Evolutionary conservation across 352 stramenopile species (phyloP).

Genomic region (Phytophthora aleatoria): DNA sequence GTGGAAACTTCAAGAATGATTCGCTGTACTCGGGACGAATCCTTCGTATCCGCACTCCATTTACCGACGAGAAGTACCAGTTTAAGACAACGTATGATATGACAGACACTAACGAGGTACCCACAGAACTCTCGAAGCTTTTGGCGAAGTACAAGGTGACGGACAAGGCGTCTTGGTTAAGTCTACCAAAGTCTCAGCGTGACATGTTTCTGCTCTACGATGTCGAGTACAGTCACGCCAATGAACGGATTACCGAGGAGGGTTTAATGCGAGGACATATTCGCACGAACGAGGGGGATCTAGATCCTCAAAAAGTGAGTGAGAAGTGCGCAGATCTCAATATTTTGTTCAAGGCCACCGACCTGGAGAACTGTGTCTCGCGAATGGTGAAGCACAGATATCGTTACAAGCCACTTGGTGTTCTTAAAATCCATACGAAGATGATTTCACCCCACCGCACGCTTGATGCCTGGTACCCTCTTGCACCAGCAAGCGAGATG

Average conservation of each 20-base stretch:
- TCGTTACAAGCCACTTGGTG: slow-evolving; percentile 57
- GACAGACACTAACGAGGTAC: slow-evolving; percentile 35
- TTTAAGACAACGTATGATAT: slow-evolving; percentile 50
- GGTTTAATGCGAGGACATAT: slow-evolving; percentile 63
- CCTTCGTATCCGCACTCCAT: slow-evolving; percentile 60
- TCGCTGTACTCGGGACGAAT: slow-evolving; percentile 60
- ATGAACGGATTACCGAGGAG: slow-evolving; percentile 70
- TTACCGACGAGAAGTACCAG: slow-evolving; percentile 50
- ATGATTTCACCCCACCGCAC: slow-evolving; percentile 63
- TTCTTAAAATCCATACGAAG: slow-evolving; percentile 68
- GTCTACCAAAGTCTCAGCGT: slow-evolving; percentile 45
- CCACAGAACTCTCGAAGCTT: slow-evolving; percentile 36
- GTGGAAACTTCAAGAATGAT: slow-evolving; percentile 46
- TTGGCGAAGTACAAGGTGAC: slow-evolving; percentile 58
- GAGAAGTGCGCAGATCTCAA: slow-evolving; percentile 71
- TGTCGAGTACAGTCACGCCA: slow-evolving; percentile 62
- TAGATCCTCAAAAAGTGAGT: slow-evolving; percentile 59
- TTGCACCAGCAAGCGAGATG: slow-evolving; percentile 72
- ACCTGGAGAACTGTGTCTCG: slow-evolving; percentile 71
- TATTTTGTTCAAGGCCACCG: slow-evolving; percentile 58
- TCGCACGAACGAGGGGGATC: slow-evolving; percentile 55
- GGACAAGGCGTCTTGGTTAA: slow-evolving; percentile 58
- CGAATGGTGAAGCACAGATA: slow-evolving; percentile 53
- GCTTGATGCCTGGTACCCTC: slow-evolving; percentile 66
- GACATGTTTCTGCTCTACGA: slow-evolving; percentile 78